Evolutionary conservation across 176 grass and related monocot genomes (phyloP), one percentile per base, ranked within the genome.

Genomic region (Oryza brachyantha): DNA sequence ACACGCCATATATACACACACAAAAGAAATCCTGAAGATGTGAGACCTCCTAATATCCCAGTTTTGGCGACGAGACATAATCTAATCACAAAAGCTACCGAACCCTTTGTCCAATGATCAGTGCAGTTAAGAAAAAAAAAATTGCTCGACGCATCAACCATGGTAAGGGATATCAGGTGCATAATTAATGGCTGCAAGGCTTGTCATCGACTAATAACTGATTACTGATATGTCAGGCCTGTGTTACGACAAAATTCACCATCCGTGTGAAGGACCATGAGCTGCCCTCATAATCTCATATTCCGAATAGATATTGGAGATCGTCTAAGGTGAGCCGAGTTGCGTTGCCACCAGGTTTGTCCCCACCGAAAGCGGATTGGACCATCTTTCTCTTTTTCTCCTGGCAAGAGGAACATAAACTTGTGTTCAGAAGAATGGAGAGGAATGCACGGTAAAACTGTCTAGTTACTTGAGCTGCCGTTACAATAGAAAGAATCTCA

Each of bases 321-420:
- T 97, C 94, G 66, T 97, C 94, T 19, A 90, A 75, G 0, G 94
- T 97, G 35, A 97, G 87, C 45, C 77, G 81, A 67, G 89, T 86
- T 31, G 89, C 70, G 70, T 74, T 88, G 21, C 89, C 82, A 36
- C 87, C 74, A 8, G 82, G 42, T 72, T 80, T 80, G 29, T 96
- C 86, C 61, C 93, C 94, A 9, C 91, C 91, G 7, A 97, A 94
- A 35, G 91, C 91, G 0, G 91, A 94, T 39, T 82, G 76, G 17
- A 97, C 91, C 89, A 97, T 97, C 66, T 61, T 79, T 73, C 94
- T 90, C 83, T 97, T 97, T 28, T 94, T 93, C 25, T 91, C 91
- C 91, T 97, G 81, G 52, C 29, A 68, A 87, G 32, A 75, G 37
- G 48, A 63, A 61, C 64, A 82, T 57, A 58, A 10, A 55, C 3